Base-by-base conservation (phyloP, 2,329 filamentous ascomycete genomes). In the Pseudocercospora eumusae region DNA sequence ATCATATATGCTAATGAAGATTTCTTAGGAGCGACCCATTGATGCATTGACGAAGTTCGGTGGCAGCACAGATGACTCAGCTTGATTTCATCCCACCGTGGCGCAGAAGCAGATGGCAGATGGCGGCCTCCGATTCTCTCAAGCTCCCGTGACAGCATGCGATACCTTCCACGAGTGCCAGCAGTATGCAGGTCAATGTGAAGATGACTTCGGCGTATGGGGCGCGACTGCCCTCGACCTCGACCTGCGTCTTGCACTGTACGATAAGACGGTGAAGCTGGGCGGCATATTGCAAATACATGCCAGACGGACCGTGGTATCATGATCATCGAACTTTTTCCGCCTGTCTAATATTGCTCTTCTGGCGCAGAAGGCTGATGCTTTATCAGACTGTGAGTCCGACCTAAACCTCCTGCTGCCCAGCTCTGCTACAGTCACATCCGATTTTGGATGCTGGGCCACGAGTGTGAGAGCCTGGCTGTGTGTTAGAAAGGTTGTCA, bases 121-220 rank as follows among this genome's bases (percentile, higher is more conserved):
- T 36, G 13, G 33, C 33, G 33, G 33, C 33, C 15, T 36, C 4
- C 33, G 33, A n/a, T n/a, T n/a, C n/a, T n/a, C n/a, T n/a, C n/a
- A n/a, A n/a, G n/a, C n/a, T n/a, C n/a, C n/a, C n/a, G n/a, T n/a
- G n/a, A n/a, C n/a, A n/a, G n/a, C n/a, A n/a, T n/a, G n/a, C n/a
- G n/a, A n/a, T n/a, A n/a, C n/a, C n/a, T n/a, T n/a, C n/a, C n/a
- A n/a, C n/a, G n/a, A n/a, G n/a, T n/a, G n/a, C n/a, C n/a, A n/a
- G n/a, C n/a, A n/a, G n/a, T n/a, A n/a, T n/a, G n/a, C n/a, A n/a
- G n/a, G n/a, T n/a, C n/a, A n/a, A n/a, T 71, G 66, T 44, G 69
- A 67, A 7, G 63, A 72, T 54, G 67, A 71, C 45, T 69, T 68
- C 40, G 68, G 66, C 28, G 67, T 69, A 13, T 68, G 68, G 66